Base-by-base conservation (phyloP, 352 stramenopile species). In the Aphanomyces astaci region DNA sequence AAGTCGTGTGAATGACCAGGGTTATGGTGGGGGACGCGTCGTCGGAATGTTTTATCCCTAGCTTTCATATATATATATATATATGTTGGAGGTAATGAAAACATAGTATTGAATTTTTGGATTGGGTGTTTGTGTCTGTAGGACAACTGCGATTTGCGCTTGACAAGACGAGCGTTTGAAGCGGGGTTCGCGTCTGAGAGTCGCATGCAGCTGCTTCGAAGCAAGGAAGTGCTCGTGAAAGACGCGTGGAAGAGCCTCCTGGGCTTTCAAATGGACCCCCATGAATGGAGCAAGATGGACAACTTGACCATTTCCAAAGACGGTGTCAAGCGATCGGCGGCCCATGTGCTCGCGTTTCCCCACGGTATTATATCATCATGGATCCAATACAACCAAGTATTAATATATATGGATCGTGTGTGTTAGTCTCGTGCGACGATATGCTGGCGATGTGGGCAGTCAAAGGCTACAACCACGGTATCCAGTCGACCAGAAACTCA, bases 111-210 rank as follows among this genome's bases (percentile, higher is more conserved):
- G n/a, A n/a, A n/a, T n/a, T n/a, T n/a, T n/a, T n/a, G n/a, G n/a
- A n/a, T n/a, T n/a, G n/a, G n/a, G n/a, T n/a, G n/a, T n/a, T 31
- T n/a, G 22, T 45, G 45, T 28, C 11, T 40, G 7, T 25, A 71
- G 33, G 97, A 99, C 74, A 99, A 99, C 77, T 95, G 96, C 9
- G 97, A 99, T 77, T 72, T 99, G 63, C 86, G 97, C 55, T 78
- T 99, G 40, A 99, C 96, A 56, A 81, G 86, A 4, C 95, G 92
- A 66, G 97, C 96, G 24, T 90, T 92, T 31, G 86, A 97, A 19
- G 75, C 66, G 19, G 86, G 83, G 1, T 78, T 93, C 17, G 82
- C 97, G 24, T 73, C 79, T 17, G 73, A 76, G 24, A 72, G 84
- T 19, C 79, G 90, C 15, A 87, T 93, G 80, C 86, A 77, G 36